Evolutionary conservation across 306 rosid genomes (phyloP).

Genomic region (Fragaria ananassa): DNA sequence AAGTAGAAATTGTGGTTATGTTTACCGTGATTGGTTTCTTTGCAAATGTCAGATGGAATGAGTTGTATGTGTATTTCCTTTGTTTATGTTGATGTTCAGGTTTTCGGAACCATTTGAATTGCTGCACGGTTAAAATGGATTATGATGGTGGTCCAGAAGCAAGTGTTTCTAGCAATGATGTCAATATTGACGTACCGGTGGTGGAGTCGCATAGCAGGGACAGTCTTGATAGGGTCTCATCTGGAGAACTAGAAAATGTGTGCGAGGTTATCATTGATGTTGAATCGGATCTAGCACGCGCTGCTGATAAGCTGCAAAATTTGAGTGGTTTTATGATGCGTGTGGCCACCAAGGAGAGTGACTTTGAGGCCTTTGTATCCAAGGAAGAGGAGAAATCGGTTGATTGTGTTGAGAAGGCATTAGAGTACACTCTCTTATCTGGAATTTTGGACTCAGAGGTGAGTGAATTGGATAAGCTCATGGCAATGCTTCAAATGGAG

Average conservation of each 20-base stretch:
- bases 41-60: neutral
- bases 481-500: constrained; percentile 47
- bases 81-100: constrained; percentile 26
- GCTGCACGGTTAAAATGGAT: constrained; percentile 40
- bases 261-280: constrained; percentile 36
- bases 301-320: constrained; percentile 73
- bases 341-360: constrained; percentile 59
- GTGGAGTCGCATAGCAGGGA: constrained; percentile 17
- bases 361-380: constrained; percentile 49
- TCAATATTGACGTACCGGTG: constrained; percentile 17
- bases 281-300: constrained; percentile 53
- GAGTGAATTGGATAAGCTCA: constrained; percentile 50
- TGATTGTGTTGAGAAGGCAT: constrained; percentile 45
- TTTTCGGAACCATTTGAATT: constrained; percentile 17
- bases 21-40: neutral
- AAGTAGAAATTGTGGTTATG: neutral
- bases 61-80: neutral
- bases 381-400: constrained; percentile 34
- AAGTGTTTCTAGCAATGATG: constrained; percentile 26
- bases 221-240: constrained; percentile 26
- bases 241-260: constrained; percentile 31
- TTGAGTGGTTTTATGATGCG: constrained; percentile 63
- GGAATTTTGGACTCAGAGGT: constrained; percentile 76
- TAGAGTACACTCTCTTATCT: constrained; percentile 62
- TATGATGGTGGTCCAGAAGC: constrained; percentile 31